Evolutionary conservation across 1,139 yeast genomes (phyloP).

Genomic region (Pichia sp.): DNA sequence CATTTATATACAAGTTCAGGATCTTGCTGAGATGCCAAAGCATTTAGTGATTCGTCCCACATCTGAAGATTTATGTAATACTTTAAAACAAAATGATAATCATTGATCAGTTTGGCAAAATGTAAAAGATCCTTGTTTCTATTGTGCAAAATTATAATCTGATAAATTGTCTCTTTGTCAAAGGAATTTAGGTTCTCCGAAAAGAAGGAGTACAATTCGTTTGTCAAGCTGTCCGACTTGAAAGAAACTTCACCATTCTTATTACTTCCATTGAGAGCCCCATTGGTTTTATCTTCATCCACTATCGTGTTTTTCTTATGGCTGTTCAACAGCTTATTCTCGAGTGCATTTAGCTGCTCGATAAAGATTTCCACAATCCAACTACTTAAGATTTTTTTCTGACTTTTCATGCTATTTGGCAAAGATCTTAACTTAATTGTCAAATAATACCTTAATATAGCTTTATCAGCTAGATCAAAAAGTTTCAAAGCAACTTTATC

Average conservation of each 20-base stretch:
- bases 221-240: conserved; percentile 28
- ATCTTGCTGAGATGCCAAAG: conserved; percentile 46
- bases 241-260: conserved; percentile 17
- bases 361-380: conserved; percentile 76
- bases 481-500: conserved; percentile 67
- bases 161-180: conserved; percentile 66
- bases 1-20: conserved; percentile 55
- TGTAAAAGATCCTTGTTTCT: conserved; percentile 57
- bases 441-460: conserved; percentile 56
- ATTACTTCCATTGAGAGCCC: neutral
- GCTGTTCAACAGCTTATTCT: conserved; percentile 32
- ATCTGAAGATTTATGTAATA: conserved; percentile 64
- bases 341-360: conserved; percentile 45
- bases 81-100: conserved; percentile 62
- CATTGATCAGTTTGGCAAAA: conserved; percentile 66
- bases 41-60: conserved; percentile 70
- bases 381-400: conserved; percentile 60
- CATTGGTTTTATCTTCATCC: neutral
- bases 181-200: conserved; percentile 43
- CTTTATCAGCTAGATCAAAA: conserved; percentile 40
- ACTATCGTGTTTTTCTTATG: conserved; percentile 2
- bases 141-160: conserved; percentile 64
- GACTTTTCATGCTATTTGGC: conserved; percentile 43
- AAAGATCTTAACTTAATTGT: conserved; percentile 44
- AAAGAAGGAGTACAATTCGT: conserved; percentile 50